These are phyloP conservation scores for Nematocida ausubeli DNA, from an alignment of 371 early-diverging fungal genomes.

Conservation along the genomic window DNA sequence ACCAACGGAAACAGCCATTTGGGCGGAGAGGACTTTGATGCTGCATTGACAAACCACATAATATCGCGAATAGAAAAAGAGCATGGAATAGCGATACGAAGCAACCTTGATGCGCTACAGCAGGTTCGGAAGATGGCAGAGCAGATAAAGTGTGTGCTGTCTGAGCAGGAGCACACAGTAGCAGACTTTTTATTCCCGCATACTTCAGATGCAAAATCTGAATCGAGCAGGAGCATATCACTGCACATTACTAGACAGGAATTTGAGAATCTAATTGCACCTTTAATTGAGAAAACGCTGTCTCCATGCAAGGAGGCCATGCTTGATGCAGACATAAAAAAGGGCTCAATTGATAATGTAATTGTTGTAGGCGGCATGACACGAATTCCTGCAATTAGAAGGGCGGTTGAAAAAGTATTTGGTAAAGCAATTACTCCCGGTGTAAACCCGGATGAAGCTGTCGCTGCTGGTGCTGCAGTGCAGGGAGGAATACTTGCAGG, in stretches of 20 bases:
- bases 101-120: slow-evolving; percentile 76
- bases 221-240: slow-evolving; percentile 70
- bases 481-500: slow-evolving; percentile 94
- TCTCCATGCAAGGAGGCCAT: slow-evolving; percentile 88
- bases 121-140: slow-evolving; percentile 77
- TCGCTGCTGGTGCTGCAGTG: slow-evolving; percentile 94
- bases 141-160: slow-evolving; percentile 89
- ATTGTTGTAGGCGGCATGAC: slow-evolving; percentile 98
- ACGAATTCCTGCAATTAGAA: slow-evolving; percentile 89
- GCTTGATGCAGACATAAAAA: slow-evolving; percentile 80
- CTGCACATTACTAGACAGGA: slow-evolving; percentile 81
- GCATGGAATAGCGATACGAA: slow-evolving; percentile 68
- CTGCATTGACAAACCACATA: slow-evolving; percentile 63
- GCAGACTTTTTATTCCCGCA: slow-evolving; percentile 88
- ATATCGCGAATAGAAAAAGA: slow-evolving; percentile 80
- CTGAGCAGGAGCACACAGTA: slow-evolving; percentile 70
- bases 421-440: slow-evolving; percentile 80
- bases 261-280: slow-evolving; percentile 76
- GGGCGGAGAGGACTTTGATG: slow-evolving; percentile 98
- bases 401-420: slow-evolving; percentile 81
- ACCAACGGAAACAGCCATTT: slow-evolving; percentile 79
- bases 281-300: slow-evolving; percentile 80
- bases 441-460: slow-evolving; percentile 97
- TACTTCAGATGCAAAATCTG: slow-evolving; percentile 75
- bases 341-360: slow-evolving; percentile 81